Evolutionary conservation across 305 asterid species (phyloP), one percentile per base, ranked within the genome.

Genomic region (Rubia tinctorum): DNA sequence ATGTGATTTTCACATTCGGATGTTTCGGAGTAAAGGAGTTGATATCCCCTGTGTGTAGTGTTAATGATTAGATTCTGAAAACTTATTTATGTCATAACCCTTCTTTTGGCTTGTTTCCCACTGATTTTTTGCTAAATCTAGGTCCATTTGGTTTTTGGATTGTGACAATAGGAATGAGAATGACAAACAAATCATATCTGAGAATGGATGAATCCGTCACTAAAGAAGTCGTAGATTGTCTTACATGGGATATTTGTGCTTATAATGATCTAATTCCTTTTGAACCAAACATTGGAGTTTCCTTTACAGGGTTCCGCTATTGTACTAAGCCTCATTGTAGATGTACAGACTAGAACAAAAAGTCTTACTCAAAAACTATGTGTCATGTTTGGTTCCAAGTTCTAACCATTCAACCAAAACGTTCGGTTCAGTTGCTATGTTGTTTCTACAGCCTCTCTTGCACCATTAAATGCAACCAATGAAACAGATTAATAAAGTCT

Each of bases 11-110:
- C 17, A 15, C 17, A 34, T 49, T 61, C 18, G 6, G 30, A 61
- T 12, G 45, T 68, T 68, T 27, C 51, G 4, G 4, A 27, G 30
- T 27, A 27, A 27, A 1, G 30, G 30, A 0, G 20, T 18, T 65
- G 14, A 12, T 37, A 18, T 8, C 7, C 27, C 11, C 20, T 0
- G 20, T 18, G 51, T 9, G 27, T 60, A 1, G 69, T 30, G 55
- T 75, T 34, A 39, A 37, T 9, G 5, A 69, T 47, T 20, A 55
- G 23, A 56, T 47, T 73, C 53, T 63, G 76, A 20, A 66, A 66
- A 34, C 3, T 43, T 25, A 18, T 43, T 49, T 30, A 34, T 34
- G 5, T 34, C 43, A 10, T 23, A 8, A 25, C 43, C 11, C 2
- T 43, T 63, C 43, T 66, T 42, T 55, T 55, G 40, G 39, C 30